These are phyloP conservation scores for Brassica hybrid DNA, from an alignment of 441 rosid species.

Conservation along the genomic window DNA sequence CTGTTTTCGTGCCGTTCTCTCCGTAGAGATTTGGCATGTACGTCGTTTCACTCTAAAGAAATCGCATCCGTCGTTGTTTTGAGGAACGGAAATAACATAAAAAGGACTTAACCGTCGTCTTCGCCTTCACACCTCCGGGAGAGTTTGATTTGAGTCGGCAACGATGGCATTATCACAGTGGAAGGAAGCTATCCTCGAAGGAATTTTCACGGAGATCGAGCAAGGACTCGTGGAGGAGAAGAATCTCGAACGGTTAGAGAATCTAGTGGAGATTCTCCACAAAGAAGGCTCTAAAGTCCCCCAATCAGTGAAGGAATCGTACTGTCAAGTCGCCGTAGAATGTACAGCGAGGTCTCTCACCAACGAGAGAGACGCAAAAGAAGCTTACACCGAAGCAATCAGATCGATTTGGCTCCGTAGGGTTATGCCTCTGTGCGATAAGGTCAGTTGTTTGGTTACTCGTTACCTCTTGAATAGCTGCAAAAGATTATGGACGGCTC, in stretches of 20 bases:
- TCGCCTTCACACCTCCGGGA: conserved; percentile 6
- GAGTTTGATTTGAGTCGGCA: conserved; percentile 16
- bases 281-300: conserved; percentile 39
- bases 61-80: not conserved
- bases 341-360: conserved; percentile 51
- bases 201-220: conserved; percentile 48
- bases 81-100: not conserved
- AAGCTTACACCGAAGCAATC: conserved; percentile 38
- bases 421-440: conserved; percentile 40
- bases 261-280: conserved; percentile 48
- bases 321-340: conserved; percentile 57
- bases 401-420: conserved; percentile 36
- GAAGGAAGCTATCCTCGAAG: conserved; percentile 54
- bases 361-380: conserved; percentile 20
- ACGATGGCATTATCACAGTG: conserved; percentile 46
- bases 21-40: not conserved
- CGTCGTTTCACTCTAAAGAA: not conserved
- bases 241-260: conserved; percentile 57
- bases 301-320: conserved; percentile 58
- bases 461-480: conserved; percentile 35
- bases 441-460: conserved; percentile 43
- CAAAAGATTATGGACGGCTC: conserved; percentile 34
- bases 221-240: conserved; percentile 51
- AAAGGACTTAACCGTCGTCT: not conserved
- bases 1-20: not conserved